These are phyloP conservation scores for Collybia sp. DNA, from an alignment of 768 basidiomycete genomes.

Conservation along the genomic window DNA sequence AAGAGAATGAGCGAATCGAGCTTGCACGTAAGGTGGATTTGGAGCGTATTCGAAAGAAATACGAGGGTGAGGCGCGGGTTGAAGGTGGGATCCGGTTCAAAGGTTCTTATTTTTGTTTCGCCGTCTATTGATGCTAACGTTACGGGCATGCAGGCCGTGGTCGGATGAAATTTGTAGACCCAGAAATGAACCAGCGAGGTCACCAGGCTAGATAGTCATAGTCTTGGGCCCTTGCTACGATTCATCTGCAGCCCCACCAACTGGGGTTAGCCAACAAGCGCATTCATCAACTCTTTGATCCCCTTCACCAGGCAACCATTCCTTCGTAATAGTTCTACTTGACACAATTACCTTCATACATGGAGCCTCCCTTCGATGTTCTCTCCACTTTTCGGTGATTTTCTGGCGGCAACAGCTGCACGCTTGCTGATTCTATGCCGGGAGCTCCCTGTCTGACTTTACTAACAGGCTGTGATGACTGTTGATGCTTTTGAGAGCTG, in stretches of 20 bases:
- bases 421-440: conserved; percentile 56
- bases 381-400: too few relatives aligned
- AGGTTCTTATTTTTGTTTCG: conserved; percentile 28
- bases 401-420: conserved; percentile 87
- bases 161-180: conserved; percentile 65
- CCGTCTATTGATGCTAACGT: conserved; percentile 1
- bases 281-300: conserved; percentile 67
- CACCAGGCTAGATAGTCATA: not conserved
- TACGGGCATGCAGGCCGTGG: conserved; percentile 45
- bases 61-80: conserved; percentile 24
- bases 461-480: conserved; percentile 60
- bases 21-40: conserved; percentile 42
- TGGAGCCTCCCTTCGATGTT: conserved; percentile 86
- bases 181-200: conserved; percentile 26
- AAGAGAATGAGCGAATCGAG: conserved; percentile 57
- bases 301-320: conserved; percentile 74
- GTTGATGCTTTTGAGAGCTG: conserved; percentile 88
- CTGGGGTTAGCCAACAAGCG: conserved; percentile 61
- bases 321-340: conserved; percentile 91
- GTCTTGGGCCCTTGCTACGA: too few relatives aligned
- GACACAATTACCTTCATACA: conserved; percentile 76
- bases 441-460: conserved; percentile 43
- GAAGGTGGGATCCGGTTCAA: conserved; percentile 60
- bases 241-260: conserved; percentile 1
- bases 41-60: conserved; percentile 37